These are phyloP conservation scores for Corynespora cassiicola DNA, from an alignment of 2,329 filamentous ascomycete species.

Conservation along the genomic window DNA sequence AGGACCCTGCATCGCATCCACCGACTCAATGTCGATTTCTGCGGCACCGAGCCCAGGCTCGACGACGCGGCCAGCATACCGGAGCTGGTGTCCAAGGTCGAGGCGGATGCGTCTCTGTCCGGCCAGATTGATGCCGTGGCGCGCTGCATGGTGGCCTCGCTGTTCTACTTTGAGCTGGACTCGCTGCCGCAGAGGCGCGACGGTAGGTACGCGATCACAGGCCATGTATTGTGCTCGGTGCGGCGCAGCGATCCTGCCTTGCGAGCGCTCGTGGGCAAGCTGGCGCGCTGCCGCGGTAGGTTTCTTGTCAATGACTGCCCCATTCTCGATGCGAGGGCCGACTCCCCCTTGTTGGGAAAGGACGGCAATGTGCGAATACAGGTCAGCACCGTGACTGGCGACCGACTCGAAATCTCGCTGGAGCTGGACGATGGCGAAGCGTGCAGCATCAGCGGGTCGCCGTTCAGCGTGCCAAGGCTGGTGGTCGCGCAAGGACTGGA, in stretches of 20 bases:
- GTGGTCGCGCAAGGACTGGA: slow-evolving; percentile 13
- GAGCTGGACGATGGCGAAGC: no score
- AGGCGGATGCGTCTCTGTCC: slow-evolving; percentile 12
- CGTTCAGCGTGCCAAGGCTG: slow-evolving; percentile 15
- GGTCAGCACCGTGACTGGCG: no score
- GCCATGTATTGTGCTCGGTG: slow-evolving; percentile 7
- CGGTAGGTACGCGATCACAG: slow-evolving; percentile 6
- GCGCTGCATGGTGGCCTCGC: slow-evolving; percentile 11
- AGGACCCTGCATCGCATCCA: slow-evolving; percentile 8
- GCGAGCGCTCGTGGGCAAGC: no score
- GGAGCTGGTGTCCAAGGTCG: slow-evolving; percentile 10
- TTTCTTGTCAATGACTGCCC: no score
- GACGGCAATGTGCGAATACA: no score
- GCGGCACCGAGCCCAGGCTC: slow-evolving; percentile 11
- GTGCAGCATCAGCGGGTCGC: slow-evolving; percentile 16
- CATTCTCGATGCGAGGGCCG: no score
- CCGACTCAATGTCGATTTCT: slow-evolving; percentile 9
- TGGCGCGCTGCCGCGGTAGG: no score
- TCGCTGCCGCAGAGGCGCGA: slow-evolving; percentile 7
- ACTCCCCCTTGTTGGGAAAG: slow-evolving; percentile 9
- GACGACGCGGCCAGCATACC: slow-evolving; percentile 15
- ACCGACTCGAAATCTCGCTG: no score
- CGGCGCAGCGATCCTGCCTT: slow-evolving; percentile 3
- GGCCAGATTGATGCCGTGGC: slow-evolving; percentile 11
- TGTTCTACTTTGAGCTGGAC: slow-evolving; percentile 21